These are phyloP conservation scores for cucumber (Cucumis sativus) DNA, from an alignment of 306 rosid species.

Conservation along the genomic window DNA sequence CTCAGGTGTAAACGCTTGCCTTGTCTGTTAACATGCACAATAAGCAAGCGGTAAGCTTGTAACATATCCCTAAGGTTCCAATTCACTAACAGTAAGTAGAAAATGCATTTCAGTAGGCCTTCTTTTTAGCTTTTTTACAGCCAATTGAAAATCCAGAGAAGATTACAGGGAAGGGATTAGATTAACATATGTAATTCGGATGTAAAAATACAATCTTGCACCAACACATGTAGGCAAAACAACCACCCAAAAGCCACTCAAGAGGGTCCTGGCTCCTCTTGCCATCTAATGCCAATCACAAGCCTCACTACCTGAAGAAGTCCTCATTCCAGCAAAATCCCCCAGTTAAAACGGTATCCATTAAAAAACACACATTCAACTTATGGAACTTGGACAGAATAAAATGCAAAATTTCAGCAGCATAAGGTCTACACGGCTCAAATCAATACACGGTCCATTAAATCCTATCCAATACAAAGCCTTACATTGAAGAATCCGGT, in stretches of 20 bases:
- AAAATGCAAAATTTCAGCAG: background rate
- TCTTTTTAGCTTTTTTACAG: background rate
- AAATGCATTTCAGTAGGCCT: background rate
- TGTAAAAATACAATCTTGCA: background rate
- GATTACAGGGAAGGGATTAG: background rate
- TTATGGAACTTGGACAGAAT: background rate
- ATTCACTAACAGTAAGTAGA: background rate
- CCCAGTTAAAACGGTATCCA: background rate
- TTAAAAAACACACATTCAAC: too few species aligned
- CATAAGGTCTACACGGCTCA: background rate
- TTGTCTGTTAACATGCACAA: constrained; percentile 41
- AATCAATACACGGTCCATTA: too few species aligned
- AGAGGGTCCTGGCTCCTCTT: background rate
- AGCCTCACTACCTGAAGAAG: background rate
- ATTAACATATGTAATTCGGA: background rate
- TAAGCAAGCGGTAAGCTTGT: background rate
- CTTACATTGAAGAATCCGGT: background rate
- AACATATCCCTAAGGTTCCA: background rate
- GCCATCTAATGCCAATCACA: background rate
- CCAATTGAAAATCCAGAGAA: background rate
- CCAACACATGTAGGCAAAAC: background rate
- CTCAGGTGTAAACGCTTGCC: constrained; percentile 65
- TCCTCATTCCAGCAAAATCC: background rate
- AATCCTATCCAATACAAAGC: background rate
- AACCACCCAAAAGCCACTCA: background rate